These are phyloP conservation scores for Acacia confusa DNA, from an alignment of 306 rosid genomes.

Conservation along the genomic window DNA sequence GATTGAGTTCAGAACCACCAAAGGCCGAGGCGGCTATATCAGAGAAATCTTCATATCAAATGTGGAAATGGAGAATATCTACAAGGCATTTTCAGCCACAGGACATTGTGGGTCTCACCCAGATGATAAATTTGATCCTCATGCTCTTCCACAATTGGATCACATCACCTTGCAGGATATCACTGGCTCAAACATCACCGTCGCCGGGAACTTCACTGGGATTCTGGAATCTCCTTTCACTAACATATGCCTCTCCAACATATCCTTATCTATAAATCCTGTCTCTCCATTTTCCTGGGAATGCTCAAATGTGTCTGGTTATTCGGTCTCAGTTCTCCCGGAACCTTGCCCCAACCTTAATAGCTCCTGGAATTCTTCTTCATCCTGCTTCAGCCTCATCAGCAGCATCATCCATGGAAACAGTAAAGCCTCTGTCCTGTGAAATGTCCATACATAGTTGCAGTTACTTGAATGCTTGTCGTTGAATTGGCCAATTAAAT, in stretches of 20 bases:
- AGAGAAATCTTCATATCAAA: constrained; percentile 59
- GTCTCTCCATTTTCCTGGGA: constrained; percentile 65
- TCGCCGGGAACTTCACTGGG: constrained; percentile 80
- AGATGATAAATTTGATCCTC: constrained; percentile 79
- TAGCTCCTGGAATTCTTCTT: constrained; percentile 45
- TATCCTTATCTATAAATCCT: constrained; percentile 55
- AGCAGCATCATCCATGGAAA: constrained; percentile 36
- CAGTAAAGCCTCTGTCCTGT: constrained; percentile 41
- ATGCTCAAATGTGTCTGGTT: constrained; percentile 80
- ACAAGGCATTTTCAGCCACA: constrained; percentile 61
- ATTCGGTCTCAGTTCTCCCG: constrained; percentile 71
- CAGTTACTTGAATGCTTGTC: not conserved
- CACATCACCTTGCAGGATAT: constrained; percentile 63
- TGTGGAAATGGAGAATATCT: constrained; percentile 54
- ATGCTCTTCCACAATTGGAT: constrained; percentile 74
- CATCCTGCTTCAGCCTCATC: constrained; percentile 45
- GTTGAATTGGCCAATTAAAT: not conserved
- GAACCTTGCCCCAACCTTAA: constrained; percentile 71
- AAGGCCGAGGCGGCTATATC: constrained; percentile 90
- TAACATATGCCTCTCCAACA: constrained; percentile 71
- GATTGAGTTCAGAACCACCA: constrained; percentile 69
- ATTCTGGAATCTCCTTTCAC: constrained; percentile 86
- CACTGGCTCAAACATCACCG: constrained; percentile 63
- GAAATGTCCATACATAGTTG: constrained; percentile 17
- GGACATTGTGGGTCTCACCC: constrained; percentile 85